Evolutionary conservation across 495 filamentous ascomycete genomes (phyloP).

Genomic region (Pyronema omphalodes): DNA sequence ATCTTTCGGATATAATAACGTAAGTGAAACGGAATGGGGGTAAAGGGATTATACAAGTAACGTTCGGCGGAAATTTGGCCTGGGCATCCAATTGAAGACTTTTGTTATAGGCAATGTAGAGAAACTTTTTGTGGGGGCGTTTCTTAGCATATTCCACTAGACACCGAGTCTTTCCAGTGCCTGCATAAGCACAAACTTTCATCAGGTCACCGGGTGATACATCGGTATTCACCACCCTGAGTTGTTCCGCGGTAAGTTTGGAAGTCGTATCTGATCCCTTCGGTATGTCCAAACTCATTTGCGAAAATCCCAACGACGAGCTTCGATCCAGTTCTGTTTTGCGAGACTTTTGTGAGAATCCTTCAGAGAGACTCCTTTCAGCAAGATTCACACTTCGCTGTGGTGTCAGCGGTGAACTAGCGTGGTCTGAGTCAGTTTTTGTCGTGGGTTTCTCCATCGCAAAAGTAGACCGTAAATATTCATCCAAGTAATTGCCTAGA

Average conservation of each 20-base stretch:
- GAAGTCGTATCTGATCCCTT: not conserved
- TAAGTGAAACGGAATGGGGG: not conserved
- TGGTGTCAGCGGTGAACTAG: not conserved
- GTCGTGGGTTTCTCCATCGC: not conserved
- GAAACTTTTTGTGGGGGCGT: constrained; percentile 10
- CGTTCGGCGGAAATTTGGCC: constrained; percentile 10
- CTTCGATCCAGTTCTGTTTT: not conserved
- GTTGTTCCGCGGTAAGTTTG: constrained; percentile 10
- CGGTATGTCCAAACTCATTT: not conserved
- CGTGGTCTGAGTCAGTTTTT: not conserved
- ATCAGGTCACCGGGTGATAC: constrained; percentile 8
- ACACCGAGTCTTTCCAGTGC: constrained; percentile 18
- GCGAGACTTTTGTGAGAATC: not conserved
- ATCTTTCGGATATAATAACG: not conserved
- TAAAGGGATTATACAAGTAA: constrained; percentile 7
- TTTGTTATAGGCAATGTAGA: constrained; percentile 18
- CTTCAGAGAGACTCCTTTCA: not conserved
- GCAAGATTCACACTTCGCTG: not conserved
- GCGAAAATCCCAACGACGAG: not conserved
- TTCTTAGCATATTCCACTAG: constrained; percentile 14
- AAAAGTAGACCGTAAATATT: not conserved
- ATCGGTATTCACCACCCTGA: constrained; percentile 9
- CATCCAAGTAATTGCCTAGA: not conserved
- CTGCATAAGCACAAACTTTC: constrained; percentile 16
- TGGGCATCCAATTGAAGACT: constrained; percentile 9